Conservation (phyloP, 352 stramenopile genomes). For the Phytophthora idaei region DNA sequence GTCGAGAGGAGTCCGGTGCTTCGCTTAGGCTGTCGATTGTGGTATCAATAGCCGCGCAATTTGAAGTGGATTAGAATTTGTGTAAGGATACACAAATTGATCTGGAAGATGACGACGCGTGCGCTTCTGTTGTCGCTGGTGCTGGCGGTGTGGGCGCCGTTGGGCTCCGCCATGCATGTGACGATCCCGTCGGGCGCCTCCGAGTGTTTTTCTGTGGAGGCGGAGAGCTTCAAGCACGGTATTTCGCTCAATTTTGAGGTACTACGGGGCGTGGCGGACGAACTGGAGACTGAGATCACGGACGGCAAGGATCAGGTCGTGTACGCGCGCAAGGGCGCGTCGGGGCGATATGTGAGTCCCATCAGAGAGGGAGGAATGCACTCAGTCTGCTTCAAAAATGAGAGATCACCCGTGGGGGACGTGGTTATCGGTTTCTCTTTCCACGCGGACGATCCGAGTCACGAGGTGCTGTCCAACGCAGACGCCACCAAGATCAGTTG, state of each 20-base stretch:
- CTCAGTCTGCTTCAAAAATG: constrained; percentile 82
- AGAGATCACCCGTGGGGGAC: constrained; percentile 57
- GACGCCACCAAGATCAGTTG: constrained; percentile 90
- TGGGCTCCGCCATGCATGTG: constrained; percentile 49
- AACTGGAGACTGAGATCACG: constrained; percentile 68
- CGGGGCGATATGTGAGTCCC: constrained; percentile 58
- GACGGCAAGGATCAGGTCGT: constrained; percentile 63
- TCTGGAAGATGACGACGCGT: constrained; percentile 4
- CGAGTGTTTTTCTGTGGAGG: constrained; percentile 82
- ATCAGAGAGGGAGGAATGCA: constrained; percentile 64
- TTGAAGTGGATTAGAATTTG: constrained; percentile 15
- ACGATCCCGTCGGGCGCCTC: constrained; percentile 43
- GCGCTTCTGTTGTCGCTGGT: constrained; percentile 23
- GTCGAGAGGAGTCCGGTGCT: background rate
- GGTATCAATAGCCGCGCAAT: background rate
- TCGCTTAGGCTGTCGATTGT: background rate
- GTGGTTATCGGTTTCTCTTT: constrained; percentile 88
- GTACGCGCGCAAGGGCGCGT: constrained; percentile 60
- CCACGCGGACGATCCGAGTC: constrained; percentile 81
- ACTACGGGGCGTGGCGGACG: constrained; percentile 70
- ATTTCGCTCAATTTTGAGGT: constrained; percentile 90
- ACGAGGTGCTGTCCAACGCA: constrained; percentile 89
- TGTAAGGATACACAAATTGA: constrained; percentile 5
- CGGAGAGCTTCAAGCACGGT: constrained; percentile 75
- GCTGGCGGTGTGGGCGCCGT: constrained; percentile 11